These are phyloP conservation scores for Dipteronia dyeriana DNA, from an alignment of 345 rosid species.

Conservation along the genomic window DNA sequence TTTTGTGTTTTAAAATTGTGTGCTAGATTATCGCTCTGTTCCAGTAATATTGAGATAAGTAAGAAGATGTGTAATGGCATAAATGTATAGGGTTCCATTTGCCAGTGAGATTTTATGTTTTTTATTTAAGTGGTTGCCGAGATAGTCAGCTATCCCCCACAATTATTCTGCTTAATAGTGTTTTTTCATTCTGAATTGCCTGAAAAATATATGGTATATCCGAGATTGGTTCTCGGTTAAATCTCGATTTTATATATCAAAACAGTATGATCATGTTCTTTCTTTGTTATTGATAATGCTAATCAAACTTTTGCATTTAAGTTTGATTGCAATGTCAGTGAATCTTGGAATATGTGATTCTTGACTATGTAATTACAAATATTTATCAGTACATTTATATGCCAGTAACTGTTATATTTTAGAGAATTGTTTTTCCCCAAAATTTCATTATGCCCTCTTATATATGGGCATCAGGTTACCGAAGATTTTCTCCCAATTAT, in stretches of 20 bases:
- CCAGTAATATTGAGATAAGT: neutral
- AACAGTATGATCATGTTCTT: neutral
- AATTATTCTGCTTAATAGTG: neutral
- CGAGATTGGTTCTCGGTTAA: neutral
- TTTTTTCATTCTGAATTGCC: neutral
- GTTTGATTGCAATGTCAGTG: neutral
- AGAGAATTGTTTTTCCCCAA: neutral
- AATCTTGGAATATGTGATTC: neutral
- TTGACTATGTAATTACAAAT: neutral
- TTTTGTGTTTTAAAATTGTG: neutral
- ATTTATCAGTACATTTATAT: neutral
- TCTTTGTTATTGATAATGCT: neutral
- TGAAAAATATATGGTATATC: neutral
- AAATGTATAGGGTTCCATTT: neutral
- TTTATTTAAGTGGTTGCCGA: neutral
- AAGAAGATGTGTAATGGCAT: neutral
- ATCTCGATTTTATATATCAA: neutral
- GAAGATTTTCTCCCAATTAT: conserved; percentile 85
- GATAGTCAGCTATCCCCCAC: neutral
- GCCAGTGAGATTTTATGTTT: neutral
- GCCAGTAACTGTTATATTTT: neutral
- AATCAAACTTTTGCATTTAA: neutral
- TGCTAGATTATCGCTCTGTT: neutral
- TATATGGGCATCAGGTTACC: conserved; percentile 46
- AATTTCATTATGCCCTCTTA: neutral